Evolutionary conservation across 192 early-diverging fungal genomes (phyloP), one percentile per base, ranked within the genome.

Genomic region (Glomus cerebriforme): DNA sequence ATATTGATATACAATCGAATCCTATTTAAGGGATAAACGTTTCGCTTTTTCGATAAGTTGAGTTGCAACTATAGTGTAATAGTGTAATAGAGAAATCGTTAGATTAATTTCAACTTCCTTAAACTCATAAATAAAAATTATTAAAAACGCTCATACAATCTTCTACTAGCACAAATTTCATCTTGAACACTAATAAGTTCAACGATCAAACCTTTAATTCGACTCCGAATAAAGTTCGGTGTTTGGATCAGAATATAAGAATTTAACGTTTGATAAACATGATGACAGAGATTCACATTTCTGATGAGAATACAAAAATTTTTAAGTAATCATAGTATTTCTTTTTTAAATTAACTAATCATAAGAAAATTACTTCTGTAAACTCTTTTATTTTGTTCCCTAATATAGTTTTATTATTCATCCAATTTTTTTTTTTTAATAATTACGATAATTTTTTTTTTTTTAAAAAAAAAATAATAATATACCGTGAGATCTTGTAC

Each of bases 81-180:
- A n/a, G n/a, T n/a, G n/a, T n/a, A n/a, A n/a, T n/a, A n/a, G n/a
- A n/a, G n/a, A n/a, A n/a, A n/a, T n/a, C n/a, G n/a, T n/a, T n/a
- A n/a, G n/a, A n/a, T 26, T 34, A 43, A 78, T 49, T 19, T 26
- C 24, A 73, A 45, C 19, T 74, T 37, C 58, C 22, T 45, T 24
- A 15, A 29, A 27, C 26, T 19, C 17, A 17, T n/a, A 34, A 34
- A 54, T 19, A 54, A 54, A 39, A 24, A n/a, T 54, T 17, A 13
- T 10, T n/a, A 27, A 12, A 22, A 19, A 15, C 60, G 62, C 85
- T 98, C 96, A 82, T 95, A 98, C 19, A 99, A 88, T 68, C 90
- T 87, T 4, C 95, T 95, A 60, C 97, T 96, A n/a, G 98, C 98
- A 65, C 92, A 94, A 75, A 98, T 92, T 81, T 99, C 98, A n/a